Conservation (phyloP, 768 basidiomycete genomes). For the Cystofilobasidium bisporidii region DNA sequence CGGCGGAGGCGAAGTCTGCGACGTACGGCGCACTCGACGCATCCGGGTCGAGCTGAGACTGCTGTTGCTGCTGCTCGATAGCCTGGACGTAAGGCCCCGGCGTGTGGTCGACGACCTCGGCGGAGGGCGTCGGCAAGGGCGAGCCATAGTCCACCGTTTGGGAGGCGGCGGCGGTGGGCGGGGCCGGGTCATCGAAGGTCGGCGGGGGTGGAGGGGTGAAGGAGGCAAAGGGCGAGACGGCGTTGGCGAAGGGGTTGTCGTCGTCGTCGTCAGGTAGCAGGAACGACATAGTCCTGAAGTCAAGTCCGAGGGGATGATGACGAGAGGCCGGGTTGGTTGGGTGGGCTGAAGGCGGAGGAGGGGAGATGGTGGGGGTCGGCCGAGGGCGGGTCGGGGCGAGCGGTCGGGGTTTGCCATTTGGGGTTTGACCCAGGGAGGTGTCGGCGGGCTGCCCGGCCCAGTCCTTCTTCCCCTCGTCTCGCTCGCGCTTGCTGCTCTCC, state of each 20-base stretch:
- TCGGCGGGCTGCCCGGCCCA: no score
- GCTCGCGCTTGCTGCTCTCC: no score
- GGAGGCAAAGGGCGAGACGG: conserved; percentile 26
- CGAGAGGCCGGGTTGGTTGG: background rate
- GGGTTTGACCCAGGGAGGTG: no score
- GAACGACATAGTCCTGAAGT: background rate
- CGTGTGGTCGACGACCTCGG: conserved; percentile 2
- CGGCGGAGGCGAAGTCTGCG: background rate
- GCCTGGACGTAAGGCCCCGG: no score
- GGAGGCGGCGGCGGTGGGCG: background rate
- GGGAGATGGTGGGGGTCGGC: background rate
- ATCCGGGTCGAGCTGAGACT: no score
- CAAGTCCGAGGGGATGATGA: background rate
- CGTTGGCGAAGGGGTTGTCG: conserved; percentile 28
- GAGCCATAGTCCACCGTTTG: no score
- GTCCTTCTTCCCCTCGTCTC: no score
- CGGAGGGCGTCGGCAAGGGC: conserved; percentile 15
- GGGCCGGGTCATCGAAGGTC: conserved; percentile 9
- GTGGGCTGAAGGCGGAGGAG: background rate
- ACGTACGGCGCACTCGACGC: background rate
- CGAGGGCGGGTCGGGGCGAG: no score
- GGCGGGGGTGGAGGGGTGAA: conserved; percentile 2
- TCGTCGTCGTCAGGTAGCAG: conserved; percentile 20
- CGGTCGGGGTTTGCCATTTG: no score
- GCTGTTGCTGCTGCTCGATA: no score